Base-by-base conservation (phyloP, 805 yeast species). In the Suhomyces sp. region DNA sequence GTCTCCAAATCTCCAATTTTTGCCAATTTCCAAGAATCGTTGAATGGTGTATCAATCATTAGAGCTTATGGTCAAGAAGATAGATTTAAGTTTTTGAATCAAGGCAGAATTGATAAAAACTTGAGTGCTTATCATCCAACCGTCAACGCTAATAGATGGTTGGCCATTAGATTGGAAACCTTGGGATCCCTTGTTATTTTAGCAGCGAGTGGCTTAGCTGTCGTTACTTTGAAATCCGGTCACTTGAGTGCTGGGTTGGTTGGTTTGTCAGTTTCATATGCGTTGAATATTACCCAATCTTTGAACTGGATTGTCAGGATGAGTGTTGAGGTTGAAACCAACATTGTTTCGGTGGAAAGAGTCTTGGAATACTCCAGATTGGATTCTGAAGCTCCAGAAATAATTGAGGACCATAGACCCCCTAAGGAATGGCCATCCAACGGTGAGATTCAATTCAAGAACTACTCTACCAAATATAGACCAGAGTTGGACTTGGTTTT, bases 251-350 rank as follows among this genome's bases (percentile, higher is more conserved):
- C 97, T 15, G 99, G 99, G 72, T 74, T 89, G 65, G 92, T 92
- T 63, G 99, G 99, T 78, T 78, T 94, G 62, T 87, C 97, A 22
- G 88, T 94, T 61, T 87, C 96, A 46, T 96, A 94, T 71, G 93
- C 99, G 2, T 78, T 94, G 57, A 96, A 90, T 69, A 82, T 92
- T 55, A 94, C 99, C 0, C 97, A 91, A 71, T 81, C 97, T 0
- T 80, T 94, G 71, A 93, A 91, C 70, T 93, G 97, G 97, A 90
- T 94, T 71, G 98, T 94, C 29, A 83, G 99, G 73, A 93, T 92
- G 98, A 90, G 97, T 0, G 99, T 94, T 44, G 99, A 94, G 62
- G 97, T 94, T 46, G 99, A 94, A 71, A 91, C 97, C 10, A 93
- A 91, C 70, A 92, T 94, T 73, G 99, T 94, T 38, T 88, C 96